Conservation (phyloP, 2,329 filamentous ascomycete genomes). For the Pseudocercospora eumusae region DNA sequence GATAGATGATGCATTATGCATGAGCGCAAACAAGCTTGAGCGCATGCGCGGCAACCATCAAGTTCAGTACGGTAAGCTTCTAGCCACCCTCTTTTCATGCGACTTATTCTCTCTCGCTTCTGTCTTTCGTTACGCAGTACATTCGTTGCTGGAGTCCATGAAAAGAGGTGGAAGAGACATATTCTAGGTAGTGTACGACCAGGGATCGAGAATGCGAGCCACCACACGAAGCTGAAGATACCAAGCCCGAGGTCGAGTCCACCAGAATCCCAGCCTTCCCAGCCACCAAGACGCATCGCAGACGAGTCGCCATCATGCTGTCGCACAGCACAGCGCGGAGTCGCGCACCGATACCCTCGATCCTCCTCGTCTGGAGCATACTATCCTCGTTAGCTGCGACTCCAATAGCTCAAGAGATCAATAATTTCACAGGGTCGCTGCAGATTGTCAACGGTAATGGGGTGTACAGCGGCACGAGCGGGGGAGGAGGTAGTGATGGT, state of each 20-base stretch:
- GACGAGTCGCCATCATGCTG: constrained; percentile 11
- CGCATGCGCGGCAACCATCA: constrained; percentile 1
- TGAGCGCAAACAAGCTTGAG: constrained; percentile 7
- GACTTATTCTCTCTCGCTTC: background rate
- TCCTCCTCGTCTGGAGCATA: constrained; percentile 17
- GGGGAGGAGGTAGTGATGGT: constrained; percentile 19
- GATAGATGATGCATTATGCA: constrained; percentile 14
- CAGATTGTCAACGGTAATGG: constrained; percentile 31
- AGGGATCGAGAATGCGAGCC: background rate
- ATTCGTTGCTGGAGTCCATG: background rate
- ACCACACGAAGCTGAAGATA: background rate
- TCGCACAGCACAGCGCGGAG: constrained; percentile 12
- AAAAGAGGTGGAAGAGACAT: constrained; percentile 7
- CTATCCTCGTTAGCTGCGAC: constrained; percentile 20
- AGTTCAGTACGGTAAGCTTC: constrained; percentile 11
- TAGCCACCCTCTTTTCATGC: constrained; percentile 3
- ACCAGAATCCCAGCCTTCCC: constrained; percentile 16
- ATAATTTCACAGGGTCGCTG: constrained; percentile 37
- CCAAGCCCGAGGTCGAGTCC: constrained; percentile 10
- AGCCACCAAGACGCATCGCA: constrained; percentile 17
- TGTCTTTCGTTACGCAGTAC: constrained; percentile 8
- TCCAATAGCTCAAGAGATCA: constrained; percentile 24
- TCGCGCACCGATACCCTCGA: constrained; percentile 8
- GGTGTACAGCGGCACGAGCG: constrained; percentile 20
- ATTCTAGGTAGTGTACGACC: background rate